Evolutionary conservation across 192 early-diverging fungal species (phyloP).

Genomic region (Linnemannia schmuckeri): DNA sequence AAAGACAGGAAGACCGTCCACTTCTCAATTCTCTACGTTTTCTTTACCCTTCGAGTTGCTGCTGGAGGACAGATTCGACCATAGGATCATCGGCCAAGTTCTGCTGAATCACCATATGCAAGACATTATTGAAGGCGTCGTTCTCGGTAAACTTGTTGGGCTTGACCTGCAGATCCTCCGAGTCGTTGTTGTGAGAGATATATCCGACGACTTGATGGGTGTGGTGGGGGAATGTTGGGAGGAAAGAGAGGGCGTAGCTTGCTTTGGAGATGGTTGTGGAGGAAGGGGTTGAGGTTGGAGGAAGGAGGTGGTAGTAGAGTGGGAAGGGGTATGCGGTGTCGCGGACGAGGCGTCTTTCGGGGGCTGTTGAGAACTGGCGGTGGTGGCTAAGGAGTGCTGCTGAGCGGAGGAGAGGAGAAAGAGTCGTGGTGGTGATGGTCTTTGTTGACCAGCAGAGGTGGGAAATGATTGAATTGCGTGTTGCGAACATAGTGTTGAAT

Average conservation of each 20-base stretch:
- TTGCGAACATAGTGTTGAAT: slow-evolving; percentile 20
- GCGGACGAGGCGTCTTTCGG: slow-evolving; percentile 8
- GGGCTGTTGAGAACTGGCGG: slow-evolving; percentile 7
- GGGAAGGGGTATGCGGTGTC: slow-evolving; percentile 46
- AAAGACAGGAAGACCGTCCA: background rate
- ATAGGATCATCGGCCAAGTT: slow-evolving; percentile 37
- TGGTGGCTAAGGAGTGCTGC: background rate
- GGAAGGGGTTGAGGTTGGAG: background rate
- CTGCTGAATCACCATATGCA: slow-evolving; percentile 29
- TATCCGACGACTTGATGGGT: slow-evolving; percentile 39
- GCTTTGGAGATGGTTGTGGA: background rate
- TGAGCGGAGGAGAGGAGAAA: slow-evolving; percentile 2
- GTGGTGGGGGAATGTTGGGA: slow-evolving; percentile 23
- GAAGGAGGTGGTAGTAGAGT: slow-evolving; percentile 45
- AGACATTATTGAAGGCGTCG: slow-evolving; percentile 29
- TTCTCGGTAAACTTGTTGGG: slow-evolving; percentile 51
- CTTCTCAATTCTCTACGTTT: background rate
- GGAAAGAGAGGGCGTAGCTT: slow-evolving; percentile 42
- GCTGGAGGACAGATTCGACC: slow-evolving; percentile 30
- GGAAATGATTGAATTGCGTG: slow-evolving; percentile 10
- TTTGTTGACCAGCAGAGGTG: slow-evolving; percentile 9
- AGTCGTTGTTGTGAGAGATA: slow-evolving; percentile 4
- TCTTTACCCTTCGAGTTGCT: slow-evolving; percentile 50
- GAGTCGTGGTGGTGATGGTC: background rate
- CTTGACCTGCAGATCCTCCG: slow-evolving; percentile 3